Base-by-base conservation (phyloP, 1,284 basidiomycete genomes). In the Anthracocystis setariae region DNA sequence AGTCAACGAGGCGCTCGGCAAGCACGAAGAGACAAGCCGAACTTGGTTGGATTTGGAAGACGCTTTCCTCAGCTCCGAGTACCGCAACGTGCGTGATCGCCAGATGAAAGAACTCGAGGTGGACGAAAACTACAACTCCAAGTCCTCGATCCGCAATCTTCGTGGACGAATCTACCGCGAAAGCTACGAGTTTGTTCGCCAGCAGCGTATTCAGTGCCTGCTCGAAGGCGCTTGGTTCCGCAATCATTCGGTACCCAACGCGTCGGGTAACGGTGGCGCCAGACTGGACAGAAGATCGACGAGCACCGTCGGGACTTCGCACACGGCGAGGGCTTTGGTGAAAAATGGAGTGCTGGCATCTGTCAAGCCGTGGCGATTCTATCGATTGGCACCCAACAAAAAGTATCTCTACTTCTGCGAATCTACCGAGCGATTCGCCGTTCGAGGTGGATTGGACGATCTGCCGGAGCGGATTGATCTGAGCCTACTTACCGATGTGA, bases 21-120 rank as follows among this genome's bases (percentile, higher is more conserved):
- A 88, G 62, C 93, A 95, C 84, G 90, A 89, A 74, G 85, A 86
- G 40, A 89, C 91, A 54, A 67, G 57, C 25, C 54, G 54, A 10
- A 86, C 88, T 7, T 95, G 93, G 92, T 89, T 92, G 76, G 88
- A 91, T 76, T 89, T 95, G 21, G 91, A 93, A 81, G 87, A 88
- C 44, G 91, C 93, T 77, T 94, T 98, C 82, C 85, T 90, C 24
- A 90, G 91, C 49, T 89, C 88, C 62, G 92, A 94, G 78, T 98
- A 97, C 81, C 89, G 91, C 49, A 88, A 88, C 9, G 91, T 96
- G 12, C 87, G 94, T 46, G 93, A 95, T 77, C 86, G 92, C 35
- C 94, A 97, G 84, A 94, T 96, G 92, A 90, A 92, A 80, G 91
- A 96, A 83, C 86, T 96, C 17, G 94, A 95, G 78, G 86, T 90